These are phyloP conservation scores for Cyclotella cryptica DNA, from an alignment of 108 stramenopile genomes.

Conservation along the genomic window DNA sequence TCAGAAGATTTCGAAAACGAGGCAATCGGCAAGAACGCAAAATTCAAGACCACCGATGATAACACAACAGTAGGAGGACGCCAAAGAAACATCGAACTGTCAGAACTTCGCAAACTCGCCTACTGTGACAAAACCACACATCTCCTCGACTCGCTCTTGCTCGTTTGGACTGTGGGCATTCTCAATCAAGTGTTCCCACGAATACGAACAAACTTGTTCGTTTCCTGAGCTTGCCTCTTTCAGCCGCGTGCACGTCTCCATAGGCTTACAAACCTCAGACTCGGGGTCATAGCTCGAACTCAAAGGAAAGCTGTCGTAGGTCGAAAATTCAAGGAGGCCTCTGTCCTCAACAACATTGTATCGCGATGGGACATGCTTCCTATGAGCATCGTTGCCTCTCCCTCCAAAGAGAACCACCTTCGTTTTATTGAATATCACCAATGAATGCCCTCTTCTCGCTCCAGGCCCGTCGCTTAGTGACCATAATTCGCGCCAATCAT, in stretches of 20 bases:
- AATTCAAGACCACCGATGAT: not conserved
- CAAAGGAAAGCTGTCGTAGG: conserved; percentile 75
- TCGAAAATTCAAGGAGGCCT: conserved; percentile 70
- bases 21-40: conserved; percentile 14
- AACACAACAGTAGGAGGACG: conserved; percentile 2
- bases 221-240: conserved; percentile 50
- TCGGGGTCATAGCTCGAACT: conserved; percentile 28
- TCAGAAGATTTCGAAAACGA: conserved; percentile 18
- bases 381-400: conserved; percentile 60
- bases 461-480: conserved; percentile 39
- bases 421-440: conserved; percentile 52
- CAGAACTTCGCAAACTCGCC: conserved; percentile 22
- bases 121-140: conserved; percentile 59
- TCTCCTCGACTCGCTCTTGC: conserved; percentile 46
- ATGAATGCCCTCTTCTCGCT: conserved; percentile 54
- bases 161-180: conserved; percentile 25
- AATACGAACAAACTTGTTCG: conserved; percentile 52
- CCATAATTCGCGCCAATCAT: conserved; percentile 58
- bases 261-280: conserved; percentile 25
- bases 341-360: conserved; percentile 55
- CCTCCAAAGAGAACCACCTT: conserved; percentile 73
- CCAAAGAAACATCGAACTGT: conserved; percentile 25
- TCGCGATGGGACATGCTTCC: conserved; percentile 57
- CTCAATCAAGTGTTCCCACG: conserved; percentile 42
- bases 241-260: conserved; percentile 41